Evolutionary conservation across 306 rosid species (phyloP), one percentile per base, ranked within the genome.

Genomic region (Pyrus betulifolia): DNA sequence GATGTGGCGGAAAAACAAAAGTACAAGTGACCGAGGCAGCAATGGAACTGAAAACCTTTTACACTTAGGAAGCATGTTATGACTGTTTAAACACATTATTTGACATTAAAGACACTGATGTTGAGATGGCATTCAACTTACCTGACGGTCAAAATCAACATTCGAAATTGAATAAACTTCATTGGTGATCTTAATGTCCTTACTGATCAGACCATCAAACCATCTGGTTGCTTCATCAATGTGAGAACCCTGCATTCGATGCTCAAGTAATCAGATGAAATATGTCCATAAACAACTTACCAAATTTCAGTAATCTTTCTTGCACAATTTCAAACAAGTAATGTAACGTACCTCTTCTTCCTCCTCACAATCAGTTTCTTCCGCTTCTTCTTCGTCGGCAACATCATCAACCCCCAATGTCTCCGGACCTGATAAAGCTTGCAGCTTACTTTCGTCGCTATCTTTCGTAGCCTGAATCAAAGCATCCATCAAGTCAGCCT

Each of bases 111-210:
- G 31, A 35, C 21, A 61, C 17, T 17, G 21, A 6, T 30, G 22
- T 44, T 2, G 13, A 19, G 45, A 9, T 62, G 71, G 4, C 28
- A 66, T 19, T 49, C 18, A 38, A 81, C 78, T 78, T 72, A 96
- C 99, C 93, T 96, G 98, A 15, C 97, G 93, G 62, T 96, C 93
- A 87, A 89, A 96, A 58, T 91, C 98, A 81, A 91, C 96, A 76
- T 64, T 86, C 14, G 79, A 91, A 60, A 92, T 23, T 59, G 99
- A 96, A 84, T 91, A 96, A 74, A 96, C 87, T 87, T 91, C 97
- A 40, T 87, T 91, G 78, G 87, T 91, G 81, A 92, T 87, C 79
- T 84, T 65, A 67, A 71, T 71, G 81, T 96, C 93, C 86, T 91
- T 91, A 44, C 19, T 76, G 76, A 91, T 60, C 72, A 92, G 84